A percentile compares a stretch with the other conserved stretches of the same genome.
Conservation (phyloP, 192 early-diverging fungal genomes). For the Gamsiella multidivaricata region DNA sequence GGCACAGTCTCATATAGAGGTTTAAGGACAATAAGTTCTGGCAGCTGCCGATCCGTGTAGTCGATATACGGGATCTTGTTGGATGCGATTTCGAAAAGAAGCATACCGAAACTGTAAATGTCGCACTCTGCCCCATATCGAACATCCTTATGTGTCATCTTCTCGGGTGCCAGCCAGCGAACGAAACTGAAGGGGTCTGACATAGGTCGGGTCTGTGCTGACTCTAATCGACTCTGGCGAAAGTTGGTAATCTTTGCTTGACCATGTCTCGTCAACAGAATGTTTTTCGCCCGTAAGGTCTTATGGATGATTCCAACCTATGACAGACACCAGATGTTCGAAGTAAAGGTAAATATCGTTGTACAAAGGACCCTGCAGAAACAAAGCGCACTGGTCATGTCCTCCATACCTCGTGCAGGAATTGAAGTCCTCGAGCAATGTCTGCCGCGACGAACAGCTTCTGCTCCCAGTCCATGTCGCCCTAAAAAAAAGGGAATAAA, state of each 20-base stretch:
- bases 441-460: slow-evolving; percentile 46
- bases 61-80: slow-evolving; percentile 32
- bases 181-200: slow-evolving; percentile 53
- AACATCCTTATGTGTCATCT: slow-evolving; percentile 42
- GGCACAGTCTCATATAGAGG: slow-evolving; percentile 42
- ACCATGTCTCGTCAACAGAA: slow-evolving; percentile 32
- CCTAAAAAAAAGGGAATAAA: slow-evolving; percentile 10
- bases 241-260: slow-evolving; percentile 53
- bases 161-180: slow-evolving; percentile 50
- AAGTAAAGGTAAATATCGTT: too few species aligned
- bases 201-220: slow-evolving; percentile 45
- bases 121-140: slow-evolving; percentile 48
- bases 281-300: slow-evolving; percentile 50
- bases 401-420: slow-evolving; percentile 41
- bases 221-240: slow-evolving; percentile 46
- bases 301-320: slow-evolving; percentile 53
- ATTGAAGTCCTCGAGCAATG: slow-evolving; percentile 35
- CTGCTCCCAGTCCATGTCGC: slow-evolving; percentile 44
- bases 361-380: background rate
- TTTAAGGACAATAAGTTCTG: slow-evolving; percentile 48
- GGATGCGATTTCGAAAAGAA: slow-evolving; percentile 47
- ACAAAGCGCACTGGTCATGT: background rate
- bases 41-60: slow-evolving; percentile 26
- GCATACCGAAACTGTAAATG: slow-evolving; percentile 53
- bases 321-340: too few species aligned